Percentiles rank a stretch among this genome's conserved stretches.
These are phyloP conservation scores for Plantago ovata DNA, from an alignment of 257 asterid species.

Conservation along the genomic window DNA sequence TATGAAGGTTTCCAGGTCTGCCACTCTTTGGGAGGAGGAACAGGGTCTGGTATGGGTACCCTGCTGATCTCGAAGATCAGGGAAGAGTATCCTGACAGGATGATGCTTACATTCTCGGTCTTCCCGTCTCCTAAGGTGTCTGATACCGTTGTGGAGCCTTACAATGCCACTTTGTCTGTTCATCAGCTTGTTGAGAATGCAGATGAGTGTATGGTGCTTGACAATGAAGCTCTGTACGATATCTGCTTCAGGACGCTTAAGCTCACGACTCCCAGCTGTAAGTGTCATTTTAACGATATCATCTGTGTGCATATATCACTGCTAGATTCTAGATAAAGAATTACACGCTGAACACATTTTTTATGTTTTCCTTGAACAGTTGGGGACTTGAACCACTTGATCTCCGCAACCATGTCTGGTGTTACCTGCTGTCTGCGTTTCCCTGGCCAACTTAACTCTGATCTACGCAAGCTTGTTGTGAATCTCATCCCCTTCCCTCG, in stretches of 20 bases:
- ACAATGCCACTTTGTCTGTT: background rate
- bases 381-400: constrained; percentile 15
- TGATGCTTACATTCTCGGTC: background rate
- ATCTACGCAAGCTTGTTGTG: constrained; percentile 14
- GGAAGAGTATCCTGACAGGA: background rate
- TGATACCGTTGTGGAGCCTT: background rate
- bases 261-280: background rate
- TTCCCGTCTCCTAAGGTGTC: too few species aligned
- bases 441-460: constrained; percentile 16
- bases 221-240: background rate
- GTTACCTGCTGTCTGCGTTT: constrained; percentile 16
- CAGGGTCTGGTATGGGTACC: background rate
- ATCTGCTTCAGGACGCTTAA: background rate
- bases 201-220: too few species aligned
- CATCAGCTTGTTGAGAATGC: background rate
- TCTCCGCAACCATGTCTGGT: constrained; percentile 11
- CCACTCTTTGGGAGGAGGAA: background rate
- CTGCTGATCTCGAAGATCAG: background rate
- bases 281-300: too few species aligned
- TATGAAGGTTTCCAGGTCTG: background rate
- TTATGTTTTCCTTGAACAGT: constrained; percentile 6
- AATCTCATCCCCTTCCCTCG: constrained; percentile 10
- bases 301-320: too few species aligned
- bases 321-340: too few species aligned
- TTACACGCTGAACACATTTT: too few species aligned